Conservation (phyloP, 768 basidiomycete species). For the Exidia glandulosa region DNA sequence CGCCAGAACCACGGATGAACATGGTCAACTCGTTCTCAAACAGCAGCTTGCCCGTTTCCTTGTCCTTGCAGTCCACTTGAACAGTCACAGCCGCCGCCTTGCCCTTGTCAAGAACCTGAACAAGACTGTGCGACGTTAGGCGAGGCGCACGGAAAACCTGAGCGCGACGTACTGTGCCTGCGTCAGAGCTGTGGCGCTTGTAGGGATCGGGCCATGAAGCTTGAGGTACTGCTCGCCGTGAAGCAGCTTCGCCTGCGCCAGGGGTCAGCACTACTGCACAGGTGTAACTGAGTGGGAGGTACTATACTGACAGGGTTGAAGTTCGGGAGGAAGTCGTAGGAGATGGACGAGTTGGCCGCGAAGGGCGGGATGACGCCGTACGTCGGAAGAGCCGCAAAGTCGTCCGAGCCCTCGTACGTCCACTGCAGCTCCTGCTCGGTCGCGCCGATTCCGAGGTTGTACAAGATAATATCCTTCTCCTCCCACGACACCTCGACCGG, state of each 20-base stretch:
- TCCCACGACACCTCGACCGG: slow-evolving; percentile 61
- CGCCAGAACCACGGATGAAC: slow-evolving; percentile 89
- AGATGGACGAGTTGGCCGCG: slow-evolving; percentile 48
- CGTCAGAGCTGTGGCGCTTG: slow-evolving; percentile 67
- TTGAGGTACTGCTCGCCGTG: slow-evolving; percentile 95
- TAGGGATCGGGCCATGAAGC: slow-evolving; percentile 80
- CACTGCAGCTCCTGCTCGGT: slow-evolving; percentile 86
- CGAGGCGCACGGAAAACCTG: not conserved
- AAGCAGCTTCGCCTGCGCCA: slow-evolving; percentile 73
- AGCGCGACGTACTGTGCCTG: slow-evolving; percentile 43
- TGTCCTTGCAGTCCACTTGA: slow-evolving; percentile 71
- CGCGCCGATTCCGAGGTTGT: slow-evolving; percentile 92
- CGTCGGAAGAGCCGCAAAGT: slow-evolving; percentile 79
- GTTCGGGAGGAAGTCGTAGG: slow-evolving; percentile 85
- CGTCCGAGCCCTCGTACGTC: slow-evolving; percentile 82
- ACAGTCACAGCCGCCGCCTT: slow-evolving; percentile 87
- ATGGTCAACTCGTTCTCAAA: slow-evolving; percentile 91
- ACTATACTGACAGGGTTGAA: slow-evolving; percentile 80
- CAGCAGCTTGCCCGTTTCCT: slow-evolving; percentile 61
- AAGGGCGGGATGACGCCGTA: slow-evolving; percentile 96
- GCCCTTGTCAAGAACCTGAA: slow-evolving; percentile 82
- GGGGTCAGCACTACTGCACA: not conserved
- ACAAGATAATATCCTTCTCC: slow-evolving; percentile 86
- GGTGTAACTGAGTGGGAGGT: not conserved
- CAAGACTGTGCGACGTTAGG: slow-evolving; percentile 31